Evolutionary conservation across 2,329 filamentous ascomycete genomes (phyloP), one percentile per base, ranked within the genome.

Genomic region (Pestalotiopsis sp.): DNA sequence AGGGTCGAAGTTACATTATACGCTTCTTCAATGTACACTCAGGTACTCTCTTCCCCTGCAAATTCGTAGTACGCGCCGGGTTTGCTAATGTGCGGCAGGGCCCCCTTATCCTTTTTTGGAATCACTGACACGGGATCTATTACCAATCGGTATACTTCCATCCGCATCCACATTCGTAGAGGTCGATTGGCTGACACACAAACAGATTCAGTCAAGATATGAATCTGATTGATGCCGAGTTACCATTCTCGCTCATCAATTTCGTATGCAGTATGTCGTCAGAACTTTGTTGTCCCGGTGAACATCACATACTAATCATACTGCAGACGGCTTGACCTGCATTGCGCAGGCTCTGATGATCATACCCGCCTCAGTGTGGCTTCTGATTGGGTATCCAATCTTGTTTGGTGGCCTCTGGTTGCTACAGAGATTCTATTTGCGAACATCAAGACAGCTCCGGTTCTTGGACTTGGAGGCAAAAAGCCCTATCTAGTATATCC

Each of bases 361-460:
- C 14, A 66, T 59, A 14, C 36, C 61, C 27, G 67, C 68, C 25
- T 70, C 68, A 31, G 45, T 55, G 31, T 70, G 58, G 41, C 57
- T 70, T 2, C 59, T 62, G 2, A 63, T 68, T 20, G 66, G 62
- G 6, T 70, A 70, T 49, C 67, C 68, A 17, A 39, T 70, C 14
- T 64, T 70, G 52, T 52, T 66, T 7, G 68, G 75, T 1, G 74
- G 73, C 3, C 72, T 85, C 27, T 85, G 79, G 68, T 62, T 78
- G 52, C 78, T 86, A 9, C 83, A 85, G 68, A 80, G 74, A 64
- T 80, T 82, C 74, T 86, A 86, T 70, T 78, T 86, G 3, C 79
- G 78, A n/a, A 85, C 83, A 6, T 83, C 82, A 3, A 79, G 83
- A 3, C 83, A 85, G 68, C 72, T 86, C 17, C 78, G 84, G 23